Base-by-base conservation (phyloP, 2,329 filamentous ascomycete genomes). In the Amesomyces nigricolor region DNA sequence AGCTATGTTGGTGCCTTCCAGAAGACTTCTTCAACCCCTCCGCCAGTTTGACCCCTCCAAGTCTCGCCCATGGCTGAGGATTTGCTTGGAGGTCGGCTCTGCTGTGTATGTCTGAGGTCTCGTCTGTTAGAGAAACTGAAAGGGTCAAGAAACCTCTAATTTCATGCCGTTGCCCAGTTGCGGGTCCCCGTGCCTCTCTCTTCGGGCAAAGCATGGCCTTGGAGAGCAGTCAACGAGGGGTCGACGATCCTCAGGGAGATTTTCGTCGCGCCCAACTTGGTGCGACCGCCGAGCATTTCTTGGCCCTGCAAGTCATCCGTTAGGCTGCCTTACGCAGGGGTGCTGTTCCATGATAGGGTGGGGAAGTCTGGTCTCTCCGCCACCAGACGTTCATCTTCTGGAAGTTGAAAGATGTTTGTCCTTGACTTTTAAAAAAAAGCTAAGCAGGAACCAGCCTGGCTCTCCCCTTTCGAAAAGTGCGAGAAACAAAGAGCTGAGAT, bases 251-350 rank as follows among this genome's bases (percentile, higher is more conserved):
- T 9, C 47, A 22, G 14, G 13, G 51, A 32, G 22, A 54, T 50
- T 56, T 56, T 56, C 49, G 52, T 46, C 38, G 42, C 53, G 55
- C 58, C 58, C 56, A 58, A 60, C 50, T 52, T 53, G 47, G 58
- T 56, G 50, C 51, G 49, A 54, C 53, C 51, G 26, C 37, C 35
- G 29, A 32, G 45, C 30, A 26, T 17, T 47, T 56, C 57, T 58
- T 57, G 58, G 58, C 55, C 39, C 53, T 61, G 59, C 59, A 57
- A 61, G 59, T 57, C 59, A 60, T 58, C 47, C 35, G 44, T 47
- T 35, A 29, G 17, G 3, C 30, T 47, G 6, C 4, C 22, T 26
- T 26, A 56, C 47, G 47, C 56, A 58, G 56, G 53, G 56, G 49
- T 44, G 29, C 16, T 13, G 40, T 32, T 30, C 44, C 11, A 37